Percentiles rank a stretch among this genome's conserved stretches.
phyloP scores from a whole-genome alignment of 441 rosid genomes.

The Daphne laureola region DNA sequence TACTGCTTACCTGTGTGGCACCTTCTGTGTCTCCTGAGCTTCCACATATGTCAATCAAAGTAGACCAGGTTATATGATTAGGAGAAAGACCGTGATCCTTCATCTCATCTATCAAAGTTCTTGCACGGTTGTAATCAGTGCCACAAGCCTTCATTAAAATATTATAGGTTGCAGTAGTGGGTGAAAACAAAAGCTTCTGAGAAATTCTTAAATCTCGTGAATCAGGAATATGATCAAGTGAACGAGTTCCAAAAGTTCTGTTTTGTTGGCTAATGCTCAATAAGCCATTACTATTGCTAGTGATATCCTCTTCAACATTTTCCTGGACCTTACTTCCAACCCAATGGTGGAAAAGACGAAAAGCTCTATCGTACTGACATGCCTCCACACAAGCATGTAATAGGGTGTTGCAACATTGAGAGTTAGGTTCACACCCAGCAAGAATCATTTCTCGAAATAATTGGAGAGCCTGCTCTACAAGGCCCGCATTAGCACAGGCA shows the following conservation, averaged over 20 bases:
- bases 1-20: conserved; percentile 60
- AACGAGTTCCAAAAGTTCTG: conserved; percentile 15
- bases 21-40: conserved; percentile 60
- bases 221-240: conserved; percentile 22
- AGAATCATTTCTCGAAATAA: conserved; percentile 80
- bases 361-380: conserved; percentile 85
- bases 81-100: conserved; percentile 63
- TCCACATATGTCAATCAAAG: conserved; percentile 77
- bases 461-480: conserved; percentile 72
- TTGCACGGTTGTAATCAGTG: conserved; percentile 56
- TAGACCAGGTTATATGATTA: conserved; percentile 82
- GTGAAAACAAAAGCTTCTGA: conserved; percentile 50
- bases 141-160: conserved; percentile 85
- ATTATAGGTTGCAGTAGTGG: conserved; percentile 67
- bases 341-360: conserved; percentile 77
- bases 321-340: conserved; percentile 34
- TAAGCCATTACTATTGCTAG: conserved; percentile 12
- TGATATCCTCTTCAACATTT: conserved; percentile 19
- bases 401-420: conserved; percentile 75
- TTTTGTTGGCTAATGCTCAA: conserved; percentile 16
- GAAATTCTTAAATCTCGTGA: conserved; percentile 32
- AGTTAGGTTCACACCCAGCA: conserved; percentile 77
- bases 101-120: conserved; percentile 80
- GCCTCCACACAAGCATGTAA: conserved; percentile 90
- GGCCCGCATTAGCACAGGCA: conserved; percentile 88